phyloP scores from a whole-genome alignment of 1,284 basidiomycete genomes.

The Austroboletus olivaceoglutinosus region DNA sequence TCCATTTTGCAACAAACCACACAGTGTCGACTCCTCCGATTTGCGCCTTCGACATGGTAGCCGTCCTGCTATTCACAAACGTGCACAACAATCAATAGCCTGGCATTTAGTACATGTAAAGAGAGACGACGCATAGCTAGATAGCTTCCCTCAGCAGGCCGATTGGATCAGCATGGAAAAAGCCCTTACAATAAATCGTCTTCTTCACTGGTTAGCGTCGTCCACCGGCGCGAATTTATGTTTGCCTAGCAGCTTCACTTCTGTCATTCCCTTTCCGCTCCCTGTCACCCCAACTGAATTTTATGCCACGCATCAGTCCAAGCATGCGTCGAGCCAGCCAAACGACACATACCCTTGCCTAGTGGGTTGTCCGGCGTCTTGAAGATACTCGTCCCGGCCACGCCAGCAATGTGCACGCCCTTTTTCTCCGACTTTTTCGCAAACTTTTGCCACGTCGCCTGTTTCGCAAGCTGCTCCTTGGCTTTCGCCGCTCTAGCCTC shows the following conservation, averaged over 20 bases:
- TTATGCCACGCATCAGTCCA: slow-evolving; percentile 24
- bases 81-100: slow-evolving; percentile 23
- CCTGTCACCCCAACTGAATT: slow-evolving; percentile 87
- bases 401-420: slow-evolving; percentile 84
- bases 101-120: slow-evolving; percentile 28
- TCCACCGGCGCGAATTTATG: slow-evolving; percentile 72
- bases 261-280: slow-evolving; percentile 91
- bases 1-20: slow-evolving; percentile 4
- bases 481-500: slow-evolving; percentile 85
- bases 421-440: slow-evolving; percentile 96
- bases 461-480: slow-evolving; percentile 86
- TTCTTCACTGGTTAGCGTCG: slow-evolving; percentile 34
- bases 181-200: slow-evolving; percentile 11
- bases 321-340: slow-evolving; percentile 16
- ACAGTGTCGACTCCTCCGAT: slow-evolving; percentile 10
- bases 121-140: slow-evolving; percentile 17
- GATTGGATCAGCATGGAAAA: background rate
- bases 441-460: slow-evolving; percentile 96
- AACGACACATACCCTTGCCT: slow-evolving; percentile 65
- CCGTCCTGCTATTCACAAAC: slow-evolving; percentile 29
- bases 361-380: slow-evolving; percentile 93
- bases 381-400: slow-evolving; percentile 91
- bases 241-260: slow-evolving; percentile 68
- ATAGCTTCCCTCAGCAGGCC: slow-evolving; percentile 7
- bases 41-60: slow-evolving; percentile 7